Conservation (phyloP, 148 eudicot genomes). For the Nepenthes mirabilis region DNA sequence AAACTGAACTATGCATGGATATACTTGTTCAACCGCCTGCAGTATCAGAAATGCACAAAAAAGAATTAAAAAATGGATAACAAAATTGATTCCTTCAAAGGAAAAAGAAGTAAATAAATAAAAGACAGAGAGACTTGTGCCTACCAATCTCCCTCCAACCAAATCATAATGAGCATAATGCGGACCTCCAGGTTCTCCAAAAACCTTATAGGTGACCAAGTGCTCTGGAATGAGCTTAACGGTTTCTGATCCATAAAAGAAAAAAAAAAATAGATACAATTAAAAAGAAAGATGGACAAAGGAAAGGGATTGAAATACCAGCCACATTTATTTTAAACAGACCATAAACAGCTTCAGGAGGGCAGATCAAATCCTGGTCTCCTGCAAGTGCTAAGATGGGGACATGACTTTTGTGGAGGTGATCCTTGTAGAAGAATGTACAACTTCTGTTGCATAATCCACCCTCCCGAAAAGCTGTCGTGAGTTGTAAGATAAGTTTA, state of each 20-base stretch:
- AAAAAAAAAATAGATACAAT: background rate
- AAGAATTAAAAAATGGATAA: background rate
- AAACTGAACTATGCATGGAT: conserved; percentile 71
- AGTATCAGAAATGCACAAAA: conserved; percentile 7
- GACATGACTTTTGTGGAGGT: conserved; percentile 49
- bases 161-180: conserved; percentile 98
- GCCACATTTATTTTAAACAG: conserved; percentile 1
- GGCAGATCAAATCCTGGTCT: conserved; percentile 80
- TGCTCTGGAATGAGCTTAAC: conserved; percentile 63
- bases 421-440: conserved; percentile 77
- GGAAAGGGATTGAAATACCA: background rate
- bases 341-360: conserved; percentile 94
- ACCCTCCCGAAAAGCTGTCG: conserved; percentile 76
- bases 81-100: background rate
- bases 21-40: conserved; percentile 85
- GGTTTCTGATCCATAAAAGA: conserved; percentile 44
- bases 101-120: background rate
- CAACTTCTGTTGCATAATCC: conserved; percentile 78
- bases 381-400: conserved; percentile 94
- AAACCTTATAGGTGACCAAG: conserved; percentile 66
- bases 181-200: conserved; percentile 80
- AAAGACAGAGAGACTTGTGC: conserved; percentile 6
- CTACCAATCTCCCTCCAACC: conserved; percentile 82
- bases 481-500: conserved; percentile 72
- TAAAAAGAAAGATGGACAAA: background rate